Percentiles rank a stretch among this genome's conserved stretches.
These are phyloP conservation scores for Flaveria bidentis DNA, from an alignment of 129 eudicot species.

Conservation along the genomic window DNA sequence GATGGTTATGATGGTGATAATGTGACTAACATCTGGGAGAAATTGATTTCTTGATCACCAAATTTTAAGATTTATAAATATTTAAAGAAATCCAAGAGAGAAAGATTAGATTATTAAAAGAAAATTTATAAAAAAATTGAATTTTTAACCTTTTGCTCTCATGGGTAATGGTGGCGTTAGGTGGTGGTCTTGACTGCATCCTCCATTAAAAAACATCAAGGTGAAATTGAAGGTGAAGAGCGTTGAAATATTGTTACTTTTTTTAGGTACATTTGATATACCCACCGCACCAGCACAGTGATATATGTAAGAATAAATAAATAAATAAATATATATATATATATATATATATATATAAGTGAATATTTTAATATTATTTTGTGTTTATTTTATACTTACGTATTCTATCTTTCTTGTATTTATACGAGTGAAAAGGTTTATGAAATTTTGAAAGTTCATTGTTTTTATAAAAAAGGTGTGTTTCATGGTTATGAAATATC, in stretches of 20 bases:
- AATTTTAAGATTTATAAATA: neutral
- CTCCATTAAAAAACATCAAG: slow-evolving; percentile 2
- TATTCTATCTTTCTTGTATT: too few relatives aligned
- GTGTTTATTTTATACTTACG: too few relatives aligned
- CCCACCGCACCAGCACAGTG: slow-evolving; percentile 31
- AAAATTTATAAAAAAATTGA: neutral
- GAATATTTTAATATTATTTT: too few relatives aligned
- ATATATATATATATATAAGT: too few relatives aligned
- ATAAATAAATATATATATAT: too few relatives aligned
- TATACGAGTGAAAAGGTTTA: too few relatives aligned
- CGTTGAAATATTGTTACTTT: neutral
- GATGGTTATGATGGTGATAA: neutral
- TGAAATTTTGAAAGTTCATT: too few relatives aligned
- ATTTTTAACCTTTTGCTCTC: slow-evolving; percentile 17
- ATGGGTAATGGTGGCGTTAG: slow-evolving; percentile 33
- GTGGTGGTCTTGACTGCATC: slow-evolving; percentile 18
- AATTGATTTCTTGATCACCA: neutral
- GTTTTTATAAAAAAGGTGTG: too few relatives aligned
- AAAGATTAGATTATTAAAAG: neutral
- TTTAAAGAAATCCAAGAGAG: slow-evolving; percentile 24
- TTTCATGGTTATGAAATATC: too few relatives aligned
- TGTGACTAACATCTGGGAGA: neutral
- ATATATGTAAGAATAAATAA: neutral
- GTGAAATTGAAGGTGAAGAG: slow-evolving; percentile 16
- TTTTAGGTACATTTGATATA: slow-evolving; percentile 27